Base-by-base conservation (phyloP, 2,329 filamentous ascomycete species). In the Clonostachys solani region DNA sequence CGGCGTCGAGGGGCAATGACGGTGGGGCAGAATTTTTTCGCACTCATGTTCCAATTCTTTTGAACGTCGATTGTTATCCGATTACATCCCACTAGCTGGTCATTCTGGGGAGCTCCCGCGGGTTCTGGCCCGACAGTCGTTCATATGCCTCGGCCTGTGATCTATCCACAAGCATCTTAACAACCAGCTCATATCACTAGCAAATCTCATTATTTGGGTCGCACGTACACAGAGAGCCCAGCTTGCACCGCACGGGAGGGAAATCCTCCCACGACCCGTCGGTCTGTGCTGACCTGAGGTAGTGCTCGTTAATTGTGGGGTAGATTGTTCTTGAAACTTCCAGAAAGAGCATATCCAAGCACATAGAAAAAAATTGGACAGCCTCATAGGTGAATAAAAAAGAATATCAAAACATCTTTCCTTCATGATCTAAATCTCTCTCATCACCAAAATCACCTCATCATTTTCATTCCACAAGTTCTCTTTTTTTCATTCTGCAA, bases 1-100 rank as follows among this genome's bases (percentile, higher is more conserved):
- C 40, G 86, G 83, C 54, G 86, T 87, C 12, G 84, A n/a, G 70
- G 77, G 60, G 80, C 87, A 54, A 72, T 23, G 77, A 78, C 64
- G 47, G 80, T 76, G 40, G 86, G 73, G 60, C 86, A 86, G 56
- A 42, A 17, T 41, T 47, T 47, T 52, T 36, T 43, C 29, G 43
- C 23, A 38, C 42, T 35, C 45, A 12, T 13, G 29, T 43, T 43
- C 42, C 36, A n/a, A 38, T n/a, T 18, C 15, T n/a, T 38, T n/a
- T n/a, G 7, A 18, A 38, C 5, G 17, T 38, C 36, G 36, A n/a
- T 38, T n/a, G 34, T 36, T 38, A 18, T 38, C 15, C 17, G 36
- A n/a, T n/a, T 38, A 38, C 36, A n/a, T n/a, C 36, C 36, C 23
- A 29, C 23, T 29, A 29, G 23, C 23, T 29, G 23, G 23, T 29